phyloP scores from a whole-genome alignment of 202 grass and related monocot genomes.

The Miscanthus sacchariflorus region DNA sequence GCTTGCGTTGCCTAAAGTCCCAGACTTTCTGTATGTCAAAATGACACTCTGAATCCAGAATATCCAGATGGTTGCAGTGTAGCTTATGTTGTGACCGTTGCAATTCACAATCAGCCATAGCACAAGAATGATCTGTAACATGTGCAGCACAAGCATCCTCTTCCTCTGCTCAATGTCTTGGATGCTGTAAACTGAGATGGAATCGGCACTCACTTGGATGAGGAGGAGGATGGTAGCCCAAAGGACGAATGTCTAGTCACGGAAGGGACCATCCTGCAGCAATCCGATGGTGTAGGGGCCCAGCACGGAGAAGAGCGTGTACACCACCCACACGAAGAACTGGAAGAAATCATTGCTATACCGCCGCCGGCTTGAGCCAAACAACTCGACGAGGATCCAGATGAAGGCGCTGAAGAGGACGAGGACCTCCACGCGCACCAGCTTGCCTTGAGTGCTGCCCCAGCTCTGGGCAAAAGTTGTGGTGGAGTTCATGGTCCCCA shows the following conservation, averaged over 20 bases:
- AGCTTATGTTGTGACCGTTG: background rate
- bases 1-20: background rate
- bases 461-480: background rate
- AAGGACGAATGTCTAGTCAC: slow-evolving; percentile 26
- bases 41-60: background rate
- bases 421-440: slow-evolving; percentile 24
- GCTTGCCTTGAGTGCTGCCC: background rate
- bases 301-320: slow-evolving; percentile 33
- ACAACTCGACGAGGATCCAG: background rate
- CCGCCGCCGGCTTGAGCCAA: background rate
- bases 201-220: slow-evolving; percentile 6
- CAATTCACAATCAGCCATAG: slow-evolving; percentile 26
- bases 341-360: slow-evolving; percentile 5
- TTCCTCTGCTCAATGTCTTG: slow-evolving; percentile 34
- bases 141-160: background rate
- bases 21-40: background rate
- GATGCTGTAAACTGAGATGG: slow-evolving; percentile 25
- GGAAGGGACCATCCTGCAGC: slow-evolving; percentile 29
- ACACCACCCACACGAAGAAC: slow-evolving; percentile 18
- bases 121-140: slow-evolving; percentile 32
- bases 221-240: slow-evolving; percentile 14
- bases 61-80: slow-evolving; percentile 21
- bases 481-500: slow-evolving; percentile 27
- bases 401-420: slow-evolving; percentile 18
- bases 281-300: slow-evolving; percentile 34